phyloP scores from a whole-genome alignment of 2,329 filamentous ascomycete genomes.

The Aspergillus tamarii region DNA sequence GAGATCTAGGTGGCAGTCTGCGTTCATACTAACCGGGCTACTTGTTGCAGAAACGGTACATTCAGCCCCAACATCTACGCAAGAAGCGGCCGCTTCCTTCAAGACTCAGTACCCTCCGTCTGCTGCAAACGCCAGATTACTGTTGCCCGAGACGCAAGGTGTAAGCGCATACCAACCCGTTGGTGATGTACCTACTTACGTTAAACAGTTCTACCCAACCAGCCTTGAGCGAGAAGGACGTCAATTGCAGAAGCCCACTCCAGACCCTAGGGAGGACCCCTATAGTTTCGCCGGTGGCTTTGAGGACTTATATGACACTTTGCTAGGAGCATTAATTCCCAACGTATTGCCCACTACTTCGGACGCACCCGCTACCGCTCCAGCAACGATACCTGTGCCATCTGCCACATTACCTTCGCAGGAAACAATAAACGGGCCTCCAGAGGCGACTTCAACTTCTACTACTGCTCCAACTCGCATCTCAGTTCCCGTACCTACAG shows the following conservation, averaged over 20 bases:
- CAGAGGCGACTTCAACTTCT: neutral
- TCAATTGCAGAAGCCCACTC: slow-evolving; percentile 31
- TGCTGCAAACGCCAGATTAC: slow-evolving; percentile 29
- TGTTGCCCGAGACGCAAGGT: slow-evolving; percentile 30
- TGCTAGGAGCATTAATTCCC: slow-evolving; percentile 17
- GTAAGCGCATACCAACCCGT: slow-evolving; percentile 28
- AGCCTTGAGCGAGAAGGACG: slow-evolving; percentile 36
- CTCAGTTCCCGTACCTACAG: neutral
- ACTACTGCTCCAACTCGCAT: neutral
- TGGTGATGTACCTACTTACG: slow-evolving; percentile 16
- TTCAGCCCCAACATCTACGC: slow-evolving; percentile 28
- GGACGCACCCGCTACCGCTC: neutral
- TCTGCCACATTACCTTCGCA: neutral
- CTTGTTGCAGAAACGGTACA: slow-evolving; percentile 32
- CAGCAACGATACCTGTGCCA: slow-evolving; percentile 7
- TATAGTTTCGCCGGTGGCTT: slow-evolving; percentile 23
- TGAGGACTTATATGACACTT: slow-evolving; percentile 18
- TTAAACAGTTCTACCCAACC: slow-evolving; percentile 34
- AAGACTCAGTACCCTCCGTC: slow-evolving; percentile 43
- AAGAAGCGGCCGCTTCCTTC: slow-evolving; percentile 24
- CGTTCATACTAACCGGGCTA: slow-evolving; percentile 41
- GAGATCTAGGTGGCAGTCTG: slow-evolving; percentile 27
- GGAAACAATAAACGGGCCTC: neutral
- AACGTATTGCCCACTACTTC: neutral
- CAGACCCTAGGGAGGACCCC: slow-evolving; percentile 14